A percentile compares a stretch with the other conserved stretches of the same genome.
These are phyloP conservation scores for Gaeumannomyces tritici DNA, from an alignment of 2,329 filamentous ascomycete genomes.

Conservation along the genomic window DNA sequence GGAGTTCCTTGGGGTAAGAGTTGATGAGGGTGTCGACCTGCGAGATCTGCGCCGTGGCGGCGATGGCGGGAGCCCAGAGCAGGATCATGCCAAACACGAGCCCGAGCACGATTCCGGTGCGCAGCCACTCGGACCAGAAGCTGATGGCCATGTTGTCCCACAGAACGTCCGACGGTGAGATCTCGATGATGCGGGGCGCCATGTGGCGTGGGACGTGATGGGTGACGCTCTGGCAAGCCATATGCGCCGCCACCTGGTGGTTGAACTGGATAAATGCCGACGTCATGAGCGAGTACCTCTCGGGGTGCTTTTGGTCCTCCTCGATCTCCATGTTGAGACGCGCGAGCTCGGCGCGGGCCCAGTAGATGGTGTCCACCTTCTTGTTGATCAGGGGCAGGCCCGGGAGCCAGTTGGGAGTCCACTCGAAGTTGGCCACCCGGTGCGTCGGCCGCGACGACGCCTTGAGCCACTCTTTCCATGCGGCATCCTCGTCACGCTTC, in stretches of 20 bases:
- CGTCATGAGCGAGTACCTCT: slow-evolving; percentile 85
- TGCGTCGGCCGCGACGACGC: slow-evolving; percentile 79
- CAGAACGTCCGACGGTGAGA: slow-evolving; percentile 82
- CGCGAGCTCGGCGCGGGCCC: slow-evolving; percentile 78
- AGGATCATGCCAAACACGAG: slow-evolving; percentile 68
- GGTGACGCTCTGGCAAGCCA: slow-evolving; percentile 88
- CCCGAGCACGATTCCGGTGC: slow-evolving; percentile 54
- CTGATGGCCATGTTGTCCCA: slow-evolving; percentile 96
- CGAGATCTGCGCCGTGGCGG: slow-evolving; percentile 74
- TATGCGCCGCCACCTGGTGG: slow-evolving; percentile 91
- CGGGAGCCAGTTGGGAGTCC: slow-evolving; percentile 59
- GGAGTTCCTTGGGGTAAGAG: slow-evolving; percentile 22
- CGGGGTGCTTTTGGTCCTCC: slow-evolving; percentile 73
- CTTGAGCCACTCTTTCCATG: slow-evolving; percentile 77
- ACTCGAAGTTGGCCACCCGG: slow-evolving; percentile 53
- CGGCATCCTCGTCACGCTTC: slow-evolving; percentile 51
- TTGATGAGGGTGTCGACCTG: slow-evolving; percentile 64
- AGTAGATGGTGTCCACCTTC: slow-evolving; percentile 92
- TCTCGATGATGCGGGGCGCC: slow-evolving; percentile 85
- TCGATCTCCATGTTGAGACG: slow-evolving; percentile 88
- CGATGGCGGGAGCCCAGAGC: slow-evolving; percentile 84
- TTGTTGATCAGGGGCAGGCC: slow-evolving; percentile 70
- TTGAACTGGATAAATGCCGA: slow-evolving; percentile 99
- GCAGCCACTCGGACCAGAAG: slow-evolving; percentile 86
- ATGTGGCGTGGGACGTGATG: slow-evolving; percentile 91